Percentiles rank a stretch among this genome's conserved stretches.
These are phyloP conservation scores for Brasenia schreberi DNA, from an alignment of 164 flowering plant species.

Conservation along the genomic window DNA sequence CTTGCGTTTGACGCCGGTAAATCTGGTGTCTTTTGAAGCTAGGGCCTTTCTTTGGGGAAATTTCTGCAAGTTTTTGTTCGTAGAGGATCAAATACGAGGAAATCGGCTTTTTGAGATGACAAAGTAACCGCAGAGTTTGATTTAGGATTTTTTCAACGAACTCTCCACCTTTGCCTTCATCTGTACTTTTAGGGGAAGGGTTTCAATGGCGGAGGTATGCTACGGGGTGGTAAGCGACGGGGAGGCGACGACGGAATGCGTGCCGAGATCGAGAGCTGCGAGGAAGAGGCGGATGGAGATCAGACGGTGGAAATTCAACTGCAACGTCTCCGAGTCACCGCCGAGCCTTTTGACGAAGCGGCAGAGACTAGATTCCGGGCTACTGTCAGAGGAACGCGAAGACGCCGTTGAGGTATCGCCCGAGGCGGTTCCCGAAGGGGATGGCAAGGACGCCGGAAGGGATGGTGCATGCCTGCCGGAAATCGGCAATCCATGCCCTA, in stretches of 20 bases:
- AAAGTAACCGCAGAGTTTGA: no score
- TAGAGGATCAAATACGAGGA: no score
- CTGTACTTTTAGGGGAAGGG: neutral
- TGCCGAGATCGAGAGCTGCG: constrained; percentile 10
- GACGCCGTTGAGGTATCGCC: neutral
- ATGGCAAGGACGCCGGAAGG: constrained; percentile 4
- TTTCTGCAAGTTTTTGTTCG: no score
- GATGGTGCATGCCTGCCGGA: neutral
- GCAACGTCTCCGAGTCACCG: neutral
- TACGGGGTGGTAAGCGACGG: neutral
- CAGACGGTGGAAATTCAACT: constrained; percentile 8
- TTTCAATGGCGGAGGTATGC: neutral
- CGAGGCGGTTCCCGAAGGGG: constrained; percentile 8
- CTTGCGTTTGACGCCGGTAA: no score
- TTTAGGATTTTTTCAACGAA: no score
- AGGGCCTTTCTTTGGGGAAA: no score
- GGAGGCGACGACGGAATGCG: neutral
- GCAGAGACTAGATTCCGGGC: neutral
- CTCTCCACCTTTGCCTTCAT: no score
- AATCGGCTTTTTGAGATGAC: no score
- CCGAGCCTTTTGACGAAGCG: neutral
- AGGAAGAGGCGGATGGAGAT: constrained; percentile 27
- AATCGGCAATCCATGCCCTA: no score
- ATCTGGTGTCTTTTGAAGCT: no score
- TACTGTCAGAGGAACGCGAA: constrained; percentile 3